These are phyloP conservation scores for Anisodus acutangulus DNA, from an alignment of 257 asterid species.

Conservation along the genomic window DNA sequence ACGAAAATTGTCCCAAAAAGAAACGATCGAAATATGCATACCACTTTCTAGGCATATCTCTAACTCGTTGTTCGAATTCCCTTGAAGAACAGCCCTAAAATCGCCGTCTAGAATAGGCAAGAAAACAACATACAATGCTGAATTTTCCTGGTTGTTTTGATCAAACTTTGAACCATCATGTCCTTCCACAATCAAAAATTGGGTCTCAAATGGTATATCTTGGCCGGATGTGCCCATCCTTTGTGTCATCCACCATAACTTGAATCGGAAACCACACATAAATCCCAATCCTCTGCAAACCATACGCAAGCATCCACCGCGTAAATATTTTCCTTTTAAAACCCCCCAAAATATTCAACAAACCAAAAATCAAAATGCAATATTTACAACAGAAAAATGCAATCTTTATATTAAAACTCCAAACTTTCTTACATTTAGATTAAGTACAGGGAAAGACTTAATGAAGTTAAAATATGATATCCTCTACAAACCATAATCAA, in stretches of 20 bases:
- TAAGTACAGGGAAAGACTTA: background rate
- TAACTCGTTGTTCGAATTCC: constrained; percentile 70
- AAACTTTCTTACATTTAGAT: background rate
- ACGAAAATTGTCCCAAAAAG: background rate
- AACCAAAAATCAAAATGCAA: background rate
- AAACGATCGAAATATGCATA: constrained; percentile 33
- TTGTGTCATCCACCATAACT: constrained; percentile 99
- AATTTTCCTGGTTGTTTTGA: constrained; percentile 44
- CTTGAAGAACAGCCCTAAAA: constrained; percentile 94
- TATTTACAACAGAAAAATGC: background rate
- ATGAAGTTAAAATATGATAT: background rate
- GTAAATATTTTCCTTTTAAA: background rate
- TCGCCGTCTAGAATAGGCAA: constrained; percentile 92
- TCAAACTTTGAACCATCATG: constrained; percentile 56
- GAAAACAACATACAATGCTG: constrained; percentile 65
- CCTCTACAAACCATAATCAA: background rate
- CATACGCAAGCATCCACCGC: background rate
- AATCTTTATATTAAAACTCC: background rate
- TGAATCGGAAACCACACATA: constrained; percentile 92
- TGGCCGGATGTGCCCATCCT: constrained; percentile 81
- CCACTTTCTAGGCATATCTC: constrained; percentile 96
- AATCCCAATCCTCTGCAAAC: constrained; percentile 77
- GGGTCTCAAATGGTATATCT: constrained; percentile 88
- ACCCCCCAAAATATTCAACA: background rate
- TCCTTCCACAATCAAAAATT: constrained; percentile 79